These are phyloP conservation scores for Alternaria gansuensis DNA, from an alignment of 2,329 filamentous ascomycete genomes.

Conservation along the genomic window DNA sequence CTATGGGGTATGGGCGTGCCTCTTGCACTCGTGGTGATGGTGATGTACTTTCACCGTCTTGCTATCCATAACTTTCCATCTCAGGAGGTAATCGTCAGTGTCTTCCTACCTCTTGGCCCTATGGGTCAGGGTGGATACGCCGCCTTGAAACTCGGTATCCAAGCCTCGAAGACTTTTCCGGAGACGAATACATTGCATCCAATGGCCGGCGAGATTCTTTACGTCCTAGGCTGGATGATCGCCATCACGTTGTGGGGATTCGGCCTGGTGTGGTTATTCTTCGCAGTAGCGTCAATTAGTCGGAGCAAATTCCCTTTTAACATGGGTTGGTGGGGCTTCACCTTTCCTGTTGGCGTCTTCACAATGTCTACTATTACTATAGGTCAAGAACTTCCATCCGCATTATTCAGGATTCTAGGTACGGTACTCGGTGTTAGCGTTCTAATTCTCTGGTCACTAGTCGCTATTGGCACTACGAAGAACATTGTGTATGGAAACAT, in stretches of 20 bases:
- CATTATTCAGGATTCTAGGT: constrained; percentile 65
- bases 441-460: constrained; percentile 64
- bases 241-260: constrained; percentile 65
- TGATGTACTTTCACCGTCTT: constrained; percentile 75
- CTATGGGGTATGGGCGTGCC: constrained; percentile 72
- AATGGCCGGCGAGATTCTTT: constrained; percentile 63
- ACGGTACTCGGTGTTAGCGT: constrained; percentile 60
- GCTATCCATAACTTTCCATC: constrained; percentile 71
- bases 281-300: constrained; percentile 60
- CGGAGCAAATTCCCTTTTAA: constrained; percentile 64
- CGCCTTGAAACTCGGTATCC: constrained; percentile 61
- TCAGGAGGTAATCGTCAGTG: constrained; percentile 71
- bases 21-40: constrained; percentile 68
- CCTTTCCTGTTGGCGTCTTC: constrained; percentile 65
- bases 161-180: constrained; percentile 56
- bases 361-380: constrained; percentile 55
- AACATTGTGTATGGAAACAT: constrained; percentile 60
- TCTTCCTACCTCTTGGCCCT: constrained; percentile 72
- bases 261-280: constrained; percentile 63
- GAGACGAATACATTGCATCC: constrained; percentile 48
- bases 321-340: constrained; percentile 70
- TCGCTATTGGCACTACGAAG: constrained; percentile 59
- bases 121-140: constrained; percentile 71
- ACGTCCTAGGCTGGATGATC: constrained; percentile 64
- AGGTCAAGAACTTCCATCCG: constrained; percentile 62